Evolutionary conservation across 345 rosid species (phyloP), one percentile per base, ranked within the genome.

Genomic region (Rhizophora apiculata): DNA sequence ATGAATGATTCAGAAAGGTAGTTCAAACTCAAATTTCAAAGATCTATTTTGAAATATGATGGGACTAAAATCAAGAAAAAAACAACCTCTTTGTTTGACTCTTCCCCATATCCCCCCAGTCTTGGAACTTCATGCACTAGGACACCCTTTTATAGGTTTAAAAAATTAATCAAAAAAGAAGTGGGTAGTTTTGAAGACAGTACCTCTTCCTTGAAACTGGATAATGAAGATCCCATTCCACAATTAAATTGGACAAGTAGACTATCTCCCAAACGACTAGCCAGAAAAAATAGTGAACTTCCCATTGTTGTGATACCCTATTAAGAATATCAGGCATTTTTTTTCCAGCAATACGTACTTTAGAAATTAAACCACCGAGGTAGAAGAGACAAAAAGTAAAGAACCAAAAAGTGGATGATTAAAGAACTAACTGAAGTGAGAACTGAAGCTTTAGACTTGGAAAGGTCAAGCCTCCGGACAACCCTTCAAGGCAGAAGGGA

Each of bases 211-310:
- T 86, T 88, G 72, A 85, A 76, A 70, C 88, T 88, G 72, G 87
- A 76, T 70, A 88, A 75, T 65, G 83, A 74, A 70, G 96, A 67
- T 56, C 89, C 97, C 56, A 82, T 79, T 53, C 88, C 87, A 80
- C 84, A 73, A 53, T 88, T 83, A 79, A 82, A 92, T 65, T 95
- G 99, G 69, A 92, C 99, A 62, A 95, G 96, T 77, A 90, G 82
- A 87, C 99, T 95, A 85, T 95, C 98, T 52, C 99, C 98, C 83
- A 92, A 74, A 58, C 96, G 93, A 84, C 99, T 95, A 70, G 88
- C 96, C 68, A 95, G 79, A 76, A 95, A 90, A 84, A 95, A 88
- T 24, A 95, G 79, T 39, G 96, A 90, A 68, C 74, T 86, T 67
- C 98, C 99, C 29, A 95, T 78, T 51, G 85, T 84, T 61, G 98